Evolutionary conservation across 495 filamentous ascomycete species (phyloP), one percentile per base, ranked within the genome.

Genomic region (Bombardia bombarda): DNA sequence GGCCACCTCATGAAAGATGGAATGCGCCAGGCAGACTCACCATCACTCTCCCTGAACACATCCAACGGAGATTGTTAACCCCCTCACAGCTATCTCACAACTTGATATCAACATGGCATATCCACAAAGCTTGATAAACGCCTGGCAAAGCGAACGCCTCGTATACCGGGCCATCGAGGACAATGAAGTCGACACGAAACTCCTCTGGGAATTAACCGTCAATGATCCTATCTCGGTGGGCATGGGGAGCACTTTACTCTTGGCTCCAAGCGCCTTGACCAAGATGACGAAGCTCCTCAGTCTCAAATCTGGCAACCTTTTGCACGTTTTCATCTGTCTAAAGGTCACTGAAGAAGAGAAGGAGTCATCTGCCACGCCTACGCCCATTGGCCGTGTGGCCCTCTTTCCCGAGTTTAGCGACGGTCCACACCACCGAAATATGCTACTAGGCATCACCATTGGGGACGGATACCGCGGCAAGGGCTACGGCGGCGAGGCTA

Each of bases 401-500:
- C 41, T 62, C 10, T 49, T 49, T 18, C 52, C 65, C 0, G 56
- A 49, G 20, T 38, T 41, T 3, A 41, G 41, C 1, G 40, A 50
- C 14, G 25, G 26, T 7, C 35, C 36, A 14, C 69, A 73, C 34
- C 71, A 77, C 46, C 60, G 73, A 18, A 50, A 55, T 41, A 58
- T 59, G 17, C 56, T 61, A 36, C 49, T 76, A 35, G 66, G 64
- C 8, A 61, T 76, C 18, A 57, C 62, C 25, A 53, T 75, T 7
- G 45, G 50, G 13, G 45, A 48, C 7, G 42, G 34, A 9, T 60
- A 66, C 32, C 69, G 69, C 9, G 63, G 72, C 0, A 50, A 66
- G 32, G 75, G 74, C n/a, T 79, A 77, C 38, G 75, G 73, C 1
- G 50, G 49, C 12, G 75, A 79, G 51, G 73, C 71, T 0, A 70